Base-by-base conservation (phyloP, 192 early-diverging fungal species). In the Chytriomyces confervae region DNA sequence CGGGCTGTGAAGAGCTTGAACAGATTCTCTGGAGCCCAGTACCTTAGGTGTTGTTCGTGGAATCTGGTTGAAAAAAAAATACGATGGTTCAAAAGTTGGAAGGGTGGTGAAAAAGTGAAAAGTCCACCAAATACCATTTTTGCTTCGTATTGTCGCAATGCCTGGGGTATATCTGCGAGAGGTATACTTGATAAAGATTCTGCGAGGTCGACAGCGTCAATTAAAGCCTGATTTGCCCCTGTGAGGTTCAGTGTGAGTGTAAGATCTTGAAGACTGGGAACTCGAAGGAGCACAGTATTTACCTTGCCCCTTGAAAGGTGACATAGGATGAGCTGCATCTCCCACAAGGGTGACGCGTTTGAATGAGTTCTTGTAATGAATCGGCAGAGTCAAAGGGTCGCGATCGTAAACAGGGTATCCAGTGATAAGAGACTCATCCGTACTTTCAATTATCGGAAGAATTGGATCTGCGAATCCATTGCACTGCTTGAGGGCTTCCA, bases 351-450 rank as follows among this genome's bases (percentile, higher is more conserved):
- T 77, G 18, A 77, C 57, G 8, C 76, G 11, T 62, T 60, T 16
- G 49, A 70, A 62, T 36, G 9, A 23, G 7, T 18, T 20, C 13
- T 48, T 9, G 44, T 51, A 71, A 10, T n/a, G 13, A 27, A 77
- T n/a, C 7, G 67, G 66, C n/a, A 50, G 7, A 9, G 63, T 20
- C 62, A 67, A 29, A 5, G 67, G 50, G 9, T 77, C 76, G 8
- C 76, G 76, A 45, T 77, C 76, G 53, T 77, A 77, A 9, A 77
- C 76, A 61, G 76, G 76, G 45, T 77, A 77, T 45, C 76, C 76
- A 7, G 76, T 77, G 7, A 77, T 61, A 6, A 77, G 36, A 44
- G 18, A 11, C 45, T 29, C 43, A 24, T 62, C 61, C 7, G 76
- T 77, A 7, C 13, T 36, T 23, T 43, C 51, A 43, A 77, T 60